Evolutionary conservation across 1,284 basidiomycete species (phyloP), one percentile per base, ranked within the genome.

Genomic region (Macrocystidia cucumis): DNA sequence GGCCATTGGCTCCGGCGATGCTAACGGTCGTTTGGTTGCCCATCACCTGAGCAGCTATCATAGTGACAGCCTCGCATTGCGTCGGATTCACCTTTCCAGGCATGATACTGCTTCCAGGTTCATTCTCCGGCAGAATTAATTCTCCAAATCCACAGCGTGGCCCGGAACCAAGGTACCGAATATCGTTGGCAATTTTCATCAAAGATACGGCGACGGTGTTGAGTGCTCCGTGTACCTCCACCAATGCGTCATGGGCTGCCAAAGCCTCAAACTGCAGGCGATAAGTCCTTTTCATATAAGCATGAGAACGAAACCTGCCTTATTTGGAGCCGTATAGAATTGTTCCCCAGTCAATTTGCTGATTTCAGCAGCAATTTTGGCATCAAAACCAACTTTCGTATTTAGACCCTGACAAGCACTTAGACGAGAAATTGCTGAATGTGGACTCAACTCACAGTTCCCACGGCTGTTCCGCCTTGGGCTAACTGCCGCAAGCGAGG

Each of bases 161-260:
- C 38, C 96, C 96, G 35, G 95, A 98, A 21, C 85, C 96, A 46
- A 99, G 84, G 74, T 89, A 98, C 32, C 96, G 83, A 55, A 99
- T 96, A 57, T 99, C 96, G 60, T 99, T 98, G 39, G 95, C 96
- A 51, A 98, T 98, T 74, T 99, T 99, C 91, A 98, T 97, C 44
- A 98, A 66, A 20, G 91, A 96, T 51, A 86, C 89, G 11, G 96
- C 96, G 38, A 99, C 62, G 28, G 88, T 86, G 63, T 98, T 98
- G 46, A 99, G 73, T 7, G 93, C 93, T 40, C 96, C 96, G 40
- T 95, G 93, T 8, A 92, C 83, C 66, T 98, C 96, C 12, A 98
- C 92, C 40, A 98, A 78, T 3, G 96, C 96, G 62, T 99, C 96
- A 60, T 98, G 96, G 12, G 88, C 72, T 19, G 96, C 96, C 38